Evolutionary conservation across 2,329 filamentous ascomycete species (phyloP), one percentile per base, ranked within the genome.

Genomic region (Pseudogymnoascus sp.): DNA sequence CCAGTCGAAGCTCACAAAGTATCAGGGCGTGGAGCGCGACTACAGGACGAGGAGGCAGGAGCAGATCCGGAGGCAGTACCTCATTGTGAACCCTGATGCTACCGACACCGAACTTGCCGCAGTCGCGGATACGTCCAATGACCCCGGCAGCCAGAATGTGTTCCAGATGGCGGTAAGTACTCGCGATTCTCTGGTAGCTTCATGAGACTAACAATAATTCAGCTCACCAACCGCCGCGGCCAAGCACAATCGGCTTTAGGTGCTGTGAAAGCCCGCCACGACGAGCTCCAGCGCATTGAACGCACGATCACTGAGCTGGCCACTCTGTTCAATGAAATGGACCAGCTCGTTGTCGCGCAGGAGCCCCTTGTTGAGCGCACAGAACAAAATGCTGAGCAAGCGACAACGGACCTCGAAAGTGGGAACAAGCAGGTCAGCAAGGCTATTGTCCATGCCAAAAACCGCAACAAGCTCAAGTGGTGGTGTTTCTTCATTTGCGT

Each of bases 31-130:
- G 72, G 90, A 95, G 79, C 79, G 82, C 64, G 81, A 82, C 53
- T 93, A 91, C 78, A 82, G 84, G 72, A 81, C 84, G 72, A 80
- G 86, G 67, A 91, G 91, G 75, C 83, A 87, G 65, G 88, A 92
- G 67, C 88, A 91, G 74, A 91, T 93, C 72, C 85, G 85, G 64
- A 83, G 90, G 70, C 90, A 95, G 76, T 93, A 90, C 76, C 82
- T 85, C 63, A 92, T 93, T 72, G 89, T 91, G 68, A 91, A 92
- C 73, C 90, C 90, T 61, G 86, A 91, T 50, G 90, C 90, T n/a
- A 83, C 82, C 59, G 88, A 92, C 64, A 78, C 81, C 2, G 86
- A 92, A 90, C 38, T 61, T 65, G 78, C 82, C 1, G 88, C 93
- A 75, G 86, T 93, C 2, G 78, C 81, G 59, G 79, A 90, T 73